A percentile compares a stretch with the other conserved stretches of the same genome.
These are phyloP conservation scores for Blastocystis sp. DNA, from an alignment of 352 stramenopile species.

Conservation along the genomic window DNA sequence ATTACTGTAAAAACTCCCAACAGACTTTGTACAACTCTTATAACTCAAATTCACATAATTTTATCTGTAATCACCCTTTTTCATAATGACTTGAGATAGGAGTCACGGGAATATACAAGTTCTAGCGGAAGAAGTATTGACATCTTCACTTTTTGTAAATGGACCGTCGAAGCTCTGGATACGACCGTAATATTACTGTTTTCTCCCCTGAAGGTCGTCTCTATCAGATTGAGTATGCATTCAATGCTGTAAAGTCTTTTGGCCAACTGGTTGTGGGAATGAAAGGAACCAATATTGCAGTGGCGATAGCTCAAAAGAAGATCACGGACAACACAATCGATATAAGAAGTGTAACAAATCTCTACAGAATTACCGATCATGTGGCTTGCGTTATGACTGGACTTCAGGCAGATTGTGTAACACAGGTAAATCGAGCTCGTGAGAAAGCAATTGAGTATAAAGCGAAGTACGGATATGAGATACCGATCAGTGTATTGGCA, in stretches of 20 bases:
- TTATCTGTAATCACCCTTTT: not conserved
- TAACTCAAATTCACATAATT: too few relatives aligned
- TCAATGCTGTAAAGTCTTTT: conserved; percentile 69
- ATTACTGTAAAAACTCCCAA: not conserved
- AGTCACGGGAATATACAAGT: not conserved
- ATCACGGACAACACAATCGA: conserved; percentile 69
- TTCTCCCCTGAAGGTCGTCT: conserved; percentile 69
- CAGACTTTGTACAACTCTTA: not conserved
- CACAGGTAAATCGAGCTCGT: conserved; percentile 62
- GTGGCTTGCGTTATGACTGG: conserved; percentile 69
- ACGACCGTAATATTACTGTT: conserved; percentile 70
- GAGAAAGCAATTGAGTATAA: conserved; percentile 68
- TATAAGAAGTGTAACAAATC: conserved; percentile 68
- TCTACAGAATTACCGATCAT: conserved; percentile 70
- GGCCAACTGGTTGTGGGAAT: conserved; percentile 68
- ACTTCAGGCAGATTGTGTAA: conserved; percentile 65
- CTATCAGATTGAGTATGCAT: conserved; percentile 70
- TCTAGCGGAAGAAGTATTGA: not conserved
- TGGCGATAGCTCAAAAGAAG: conserved; percentile 69
- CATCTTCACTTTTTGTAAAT: conserved; percentile 67
- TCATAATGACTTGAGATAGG: not conserved
- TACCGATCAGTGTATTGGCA: conserved; percentile 68
- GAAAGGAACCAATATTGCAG: conserved; percentile 68
- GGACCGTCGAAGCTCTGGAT: conserved; percentile 67
- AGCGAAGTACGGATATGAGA: conserved; percentile 70